phyloP scores from a whole-genome alignment of 148 eudicot species.

The Oxyria digyna region DNA sequence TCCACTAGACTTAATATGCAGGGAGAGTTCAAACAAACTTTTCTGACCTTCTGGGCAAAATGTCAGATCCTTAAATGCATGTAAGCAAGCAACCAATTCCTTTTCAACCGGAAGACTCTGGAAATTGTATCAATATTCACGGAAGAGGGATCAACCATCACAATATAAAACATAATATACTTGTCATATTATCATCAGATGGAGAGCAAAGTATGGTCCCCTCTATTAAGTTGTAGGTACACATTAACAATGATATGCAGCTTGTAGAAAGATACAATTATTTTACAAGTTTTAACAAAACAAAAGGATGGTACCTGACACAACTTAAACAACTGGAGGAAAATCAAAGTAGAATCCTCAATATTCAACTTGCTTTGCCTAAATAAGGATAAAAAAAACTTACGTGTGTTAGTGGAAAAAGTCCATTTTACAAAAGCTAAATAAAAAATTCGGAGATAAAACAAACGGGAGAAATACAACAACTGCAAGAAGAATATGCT shows the following conservation, averaged over 20 bases:
- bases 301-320: conserved; percentile 46
- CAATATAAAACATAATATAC: neutral
- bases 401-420: neutral
- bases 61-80: conserved; percentile 47
- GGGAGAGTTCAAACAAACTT: conserved; percentile 42
- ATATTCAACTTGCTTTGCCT: conserved; percentile 35
- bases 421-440: neutral
- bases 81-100: conserved; percentile 68
- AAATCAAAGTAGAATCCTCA: conserved; percentile 48
- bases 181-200: neutral
- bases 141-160: neutral
- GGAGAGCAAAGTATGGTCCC: neutral
- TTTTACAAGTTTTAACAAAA: neutral
- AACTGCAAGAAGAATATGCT: neutral
- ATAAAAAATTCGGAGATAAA: neutral
- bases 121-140: conserved; percentile 7
- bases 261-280: neutral
- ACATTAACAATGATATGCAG: neutral
- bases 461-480: neutral
- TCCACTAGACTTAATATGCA: conserved; percentile 24
- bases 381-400: conserved; percentile 12
- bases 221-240: neutral
- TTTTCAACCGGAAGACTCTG: conserved; percentile 76
- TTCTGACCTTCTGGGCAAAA: conserved; percentile 48
- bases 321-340: conserved; percentile 39